A percentile compares a stretch with the other conserved stretches of the same genome.
phyloP scores from a whole-genome alignment of 306 rosid species.

The Luffa aegyptiaca region DNA sequence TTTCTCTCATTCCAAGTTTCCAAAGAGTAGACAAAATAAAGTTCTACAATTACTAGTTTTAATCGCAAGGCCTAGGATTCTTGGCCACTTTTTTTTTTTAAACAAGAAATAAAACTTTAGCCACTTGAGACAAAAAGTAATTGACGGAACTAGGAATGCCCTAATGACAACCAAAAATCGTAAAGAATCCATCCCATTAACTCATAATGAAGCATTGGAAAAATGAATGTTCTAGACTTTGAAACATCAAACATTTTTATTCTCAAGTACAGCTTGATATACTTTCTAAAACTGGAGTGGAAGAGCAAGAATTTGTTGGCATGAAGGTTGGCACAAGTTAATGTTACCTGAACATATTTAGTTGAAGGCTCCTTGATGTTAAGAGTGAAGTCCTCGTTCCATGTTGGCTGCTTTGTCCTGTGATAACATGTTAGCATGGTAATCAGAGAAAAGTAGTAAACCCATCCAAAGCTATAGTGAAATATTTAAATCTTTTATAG shows the following conservation, averaged over 20 bases:
- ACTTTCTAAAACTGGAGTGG: neutral
- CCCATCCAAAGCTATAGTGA: neutral
- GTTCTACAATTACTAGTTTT: neutral
- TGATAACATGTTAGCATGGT: constrained; percentile 7
- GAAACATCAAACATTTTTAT: neutral
- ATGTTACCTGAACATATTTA: constrained; percentile 60
- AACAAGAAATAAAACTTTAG: no score
- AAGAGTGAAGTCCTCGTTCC: constrained; percentile 81
- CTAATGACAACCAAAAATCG: neutral
- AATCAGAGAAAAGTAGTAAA: neutral
- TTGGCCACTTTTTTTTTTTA: neutral
- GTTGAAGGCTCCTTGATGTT: constrained; percentile 52
- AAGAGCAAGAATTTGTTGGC: neutral
- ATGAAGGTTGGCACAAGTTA: constrained; percentile 11
- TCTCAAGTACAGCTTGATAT: neutral
- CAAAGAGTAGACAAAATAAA: neutral
- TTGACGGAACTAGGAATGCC: neutral
- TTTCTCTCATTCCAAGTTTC: neutral
- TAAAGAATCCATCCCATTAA: neutral
- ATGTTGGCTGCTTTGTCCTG: constrained; percentile 78
- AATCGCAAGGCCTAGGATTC: neutral
- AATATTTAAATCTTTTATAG: neutral
- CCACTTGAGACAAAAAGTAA: neutral
- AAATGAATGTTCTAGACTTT: neutral
- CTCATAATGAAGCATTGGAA: neutral